Evolutionary conservation across 1,139 yeast genomes (phyloP).

Genomic region (Kurtzmaniella natalensis): DNA sequence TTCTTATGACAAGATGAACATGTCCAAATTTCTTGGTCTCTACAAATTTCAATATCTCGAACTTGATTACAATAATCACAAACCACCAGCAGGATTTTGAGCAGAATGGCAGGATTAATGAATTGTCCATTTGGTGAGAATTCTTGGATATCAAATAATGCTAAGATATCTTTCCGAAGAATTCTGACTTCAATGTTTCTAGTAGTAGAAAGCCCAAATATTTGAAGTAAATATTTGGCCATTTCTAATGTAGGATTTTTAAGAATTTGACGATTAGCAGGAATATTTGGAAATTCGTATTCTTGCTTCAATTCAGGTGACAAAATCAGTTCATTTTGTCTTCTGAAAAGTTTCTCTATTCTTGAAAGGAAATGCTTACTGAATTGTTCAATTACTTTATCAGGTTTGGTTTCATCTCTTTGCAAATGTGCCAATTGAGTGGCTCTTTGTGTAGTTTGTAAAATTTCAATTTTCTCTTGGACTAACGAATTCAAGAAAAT

Average conservation of each 20-base stretch:
- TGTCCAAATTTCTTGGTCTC: constrained; percentile 54
- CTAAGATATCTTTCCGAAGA: constrained; percentile 68
- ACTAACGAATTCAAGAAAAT: constrained; percentile 71
- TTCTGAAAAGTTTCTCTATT: constrained; percentile 57
- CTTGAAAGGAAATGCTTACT: constrained; percentile 65
- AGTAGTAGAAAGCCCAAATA: constrained; percentile 61
- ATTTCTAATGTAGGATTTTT: constrained; percentile 76
- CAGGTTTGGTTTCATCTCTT: constrained; percentile 37
- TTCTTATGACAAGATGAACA: constrained; percentile 68
- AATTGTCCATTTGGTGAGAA: constrained; percentile 79
- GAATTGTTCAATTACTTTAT: constrained; percentile 47
- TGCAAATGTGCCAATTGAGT: constrained; percentile 62
- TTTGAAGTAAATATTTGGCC: constrained; percentile 71
- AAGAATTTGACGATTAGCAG: constrained; percentile 62
- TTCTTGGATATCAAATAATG: constrained; percentile 74
- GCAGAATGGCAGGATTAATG: constrained; percentile 67
- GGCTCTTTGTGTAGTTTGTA: constrained; percentile 47
- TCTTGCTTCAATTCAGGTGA: constrained; percentile 62
- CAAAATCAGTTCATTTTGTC: constrained; percentile 69
- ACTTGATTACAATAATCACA: constrained; percentile 78
- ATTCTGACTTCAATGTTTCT: constrained; percentile 70
- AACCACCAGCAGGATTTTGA: constrained; percentile 61
- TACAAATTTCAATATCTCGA: constrained; percentile 79
- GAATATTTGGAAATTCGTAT: constrained; percentile 66
- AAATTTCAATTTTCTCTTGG: constrained; percentile 45